Evolutionary conservation across 1,139 yeast genomes (phyloP).

Genomic region (Yamadazyma kanchanaburiensis): DNA sequence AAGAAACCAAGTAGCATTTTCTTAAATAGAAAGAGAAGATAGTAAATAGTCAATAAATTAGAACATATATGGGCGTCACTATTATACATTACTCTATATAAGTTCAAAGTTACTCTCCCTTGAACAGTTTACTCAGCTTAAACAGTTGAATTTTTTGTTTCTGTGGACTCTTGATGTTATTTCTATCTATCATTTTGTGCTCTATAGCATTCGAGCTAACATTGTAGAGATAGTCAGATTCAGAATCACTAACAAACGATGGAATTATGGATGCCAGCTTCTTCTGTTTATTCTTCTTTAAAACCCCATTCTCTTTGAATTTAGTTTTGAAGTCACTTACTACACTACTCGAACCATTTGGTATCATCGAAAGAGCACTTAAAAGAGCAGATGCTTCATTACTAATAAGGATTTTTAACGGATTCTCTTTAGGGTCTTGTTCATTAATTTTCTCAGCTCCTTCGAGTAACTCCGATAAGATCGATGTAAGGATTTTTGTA

Average conservation of each 20-base stretch:
- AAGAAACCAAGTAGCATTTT: constrained; percentile 6
- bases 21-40: constrained; percentile 7
- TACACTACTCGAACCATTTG: constrained; percentile 2
- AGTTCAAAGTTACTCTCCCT: constrained; percentile 11
- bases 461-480: constrained; percentile 7
- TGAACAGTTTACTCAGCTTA: constrained; percentile 10
- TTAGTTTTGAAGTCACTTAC: constrained; percentile 4
- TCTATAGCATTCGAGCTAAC: constrained; percentile 15
- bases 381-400: constrained; percentile 12
- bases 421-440: not conserved
- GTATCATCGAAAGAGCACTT: constrained; percentile 11
- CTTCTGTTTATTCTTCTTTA: too few species aligned
- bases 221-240: constrained; percentile 12
- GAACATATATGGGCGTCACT: constrained; percentile 2
- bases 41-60: constrained; percentile 2
- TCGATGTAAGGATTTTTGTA: constrained; percentile 5
- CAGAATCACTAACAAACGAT: constrained; percentile 1
- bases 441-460: constrained; percentile 1
- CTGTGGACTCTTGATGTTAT: not conserved
- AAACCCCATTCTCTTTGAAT: constrained; percentile 6
- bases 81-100: too few species aligned
- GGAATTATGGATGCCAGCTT: not conserved
- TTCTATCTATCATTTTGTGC: constrained; percentile 8
- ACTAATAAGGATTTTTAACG: constrained; percentile 3
- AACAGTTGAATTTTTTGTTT: constrained; percentile 1